Evolutionary conservation across 805 yeast species (phyloP).

Genomic region (Teunomyces funiuensis): DNA sequence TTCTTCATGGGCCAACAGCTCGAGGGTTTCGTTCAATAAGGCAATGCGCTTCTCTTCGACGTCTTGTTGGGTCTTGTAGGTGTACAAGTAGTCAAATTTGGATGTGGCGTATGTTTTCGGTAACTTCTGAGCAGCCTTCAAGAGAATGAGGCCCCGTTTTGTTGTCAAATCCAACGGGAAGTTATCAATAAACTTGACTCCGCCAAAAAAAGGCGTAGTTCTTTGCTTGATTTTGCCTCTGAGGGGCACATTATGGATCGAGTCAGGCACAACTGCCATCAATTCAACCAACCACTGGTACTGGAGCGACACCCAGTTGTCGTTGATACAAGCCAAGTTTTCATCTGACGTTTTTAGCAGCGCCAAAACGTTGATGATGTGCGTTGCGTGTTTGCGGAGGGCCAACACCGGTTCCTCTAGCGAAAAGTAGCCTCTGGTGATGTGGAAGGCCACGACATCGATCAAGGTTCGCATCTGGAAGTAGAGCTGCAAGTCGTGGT

Average conservation of each 20-base stretch:
- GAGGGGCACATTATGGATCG: conserved; percentile 1
- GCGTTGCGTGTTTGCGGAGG: conserved; percentile 62
- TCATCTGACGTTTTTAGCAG: conserved; percentile 11
- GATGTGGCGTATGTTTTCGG: conserved; percentile 7
- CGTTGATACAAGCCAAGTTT: conserved; percentile 3
- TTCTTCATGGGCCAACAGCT: not conserved
- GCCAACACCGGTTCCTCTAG: conserved; percentile 59
- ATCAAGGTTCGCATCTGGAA: conserved; percentile 45
- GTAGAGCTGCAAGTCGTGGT: conserved; percentile 31
- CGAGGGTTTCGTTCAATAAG: conserved; percentile 7
- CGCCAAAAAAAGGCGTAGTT: conserved; percentile 29
- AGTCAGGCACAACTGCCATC: conserved; percentile 47
- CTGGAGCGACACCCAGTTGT: conserved; percentile 62
- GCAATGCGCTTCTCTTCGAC: conserved; percentile 6
- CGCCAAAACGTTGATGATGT: conserved; percentile 50
- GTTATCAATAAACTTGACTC: conserved; percentile 23
- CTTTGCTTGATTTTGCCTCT: conserved; percentile 6
- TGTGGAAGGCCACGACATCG: conserved; percentile 63
- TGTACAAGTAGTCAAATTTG: conserved; percentile 7
- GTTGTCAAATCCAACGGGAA: conserved; percentile 24
- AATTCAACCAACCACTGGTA: conserved; percentile 65
- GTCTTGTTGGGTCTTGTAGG: conserved; percentile 6
- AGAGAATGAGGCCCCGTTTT: conserved; percentile 29
- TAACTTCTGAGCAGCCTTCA: conserved; percentile 22
- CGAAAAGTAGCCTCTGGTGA: conserved; percentile 59